phyloP scores from a whole-genome alignment of 345 rosid genomes.

The Brassica carinata region DNA sequence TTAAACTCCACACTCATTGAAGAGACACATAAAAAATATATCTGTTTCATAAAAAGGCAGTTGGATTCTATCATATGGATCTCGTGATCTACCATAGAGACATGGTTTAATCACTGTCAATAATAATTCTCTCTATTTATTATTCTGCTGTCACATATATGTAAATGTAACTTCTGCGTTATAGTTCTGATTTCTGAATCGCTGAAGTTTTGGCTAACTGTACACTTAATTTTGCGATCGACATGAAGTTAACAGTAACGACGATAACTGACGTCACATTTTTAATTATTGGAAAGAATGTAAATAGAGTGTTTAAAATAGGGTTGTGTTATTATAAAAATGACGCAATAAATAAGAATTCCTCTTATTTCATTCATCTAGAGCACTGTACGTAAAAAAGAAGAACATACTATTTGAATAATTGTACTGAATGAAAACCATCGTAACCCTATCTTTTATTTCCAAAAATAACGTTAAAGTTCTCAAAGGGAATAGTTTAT shows the following conservation, averaged over 20 bases:
- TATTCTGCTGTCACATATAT: slow-evolving; percentile 27
- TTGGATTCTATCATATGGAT: slow-evolving; percentile 46
- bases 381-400: slow-evolving; percentile 14
- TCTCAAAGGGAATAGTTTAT: slow-evolving; percentile 35
- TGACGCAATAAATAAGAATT: slow-evolving; percentile 26
- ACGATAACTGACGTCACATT: slow-evolving; percentile 27
- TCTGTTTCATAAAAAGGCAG: slow-evolving; percentile 27
- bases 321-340: neutral
- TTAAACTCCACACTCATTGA: neutral
- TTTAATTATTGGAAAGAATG: slow-evolving; percentile 32
- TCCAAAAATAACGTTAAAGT: slow-evolving; percentile 32
- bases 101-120: slow-evolving; percentile 40
- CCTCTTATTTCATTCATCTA: slow-evolving; percentile 18
- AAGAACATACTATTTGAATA: slow-evolving; percentile 15
- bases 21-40: neutral
- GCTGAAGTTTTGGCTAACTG: slow-evolving; percentile 33
- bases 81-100: slow-evolving; percentile 43
- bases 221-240: slow-evolving; percentile 32
- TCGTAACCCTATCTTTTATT: slow-evolving; percentile 20
- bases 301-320: slow-evolving; percentile 17
- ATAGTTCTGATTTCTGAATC: slow-evolving; percentile 36
- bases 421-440: slow-evolving; percentile 29
- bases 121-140: slow-evolving; percentile 39
- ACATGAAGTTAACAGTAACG: slow-evolving; percentile 24
- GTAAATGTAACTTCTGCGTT: slow-evolving; percentile 27